These are phyloP conservation scores for Eremochloa ophiuroides DNA, from an alignment of 176 grass and related monocot genomes.

Conservation along the genomic window DNA sequence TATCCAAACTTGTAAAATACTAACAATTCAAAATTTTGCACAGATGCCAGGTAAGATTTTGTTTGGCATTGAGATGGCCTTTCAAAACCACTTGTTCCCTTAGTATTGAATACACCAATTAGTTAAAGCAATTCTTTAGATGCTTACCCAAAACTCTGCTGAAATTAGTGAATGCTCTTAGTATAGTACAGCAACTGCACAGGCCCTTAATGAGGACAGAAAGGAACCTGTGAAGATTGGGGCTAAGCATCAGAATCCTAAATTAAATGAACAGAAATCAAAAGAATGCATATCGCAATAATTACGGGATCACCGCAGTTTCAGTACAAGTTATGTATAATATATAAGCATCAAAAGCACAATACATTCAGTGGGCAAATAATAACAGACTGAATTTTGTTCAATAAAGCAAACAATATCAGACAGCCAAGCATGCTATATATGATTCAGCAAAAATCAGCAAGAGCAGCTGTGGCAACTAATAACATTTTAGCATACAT, in stretches of 20 bases:
- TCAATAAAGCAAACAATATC: not conserved
- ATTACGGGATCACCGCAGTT: not conserved
- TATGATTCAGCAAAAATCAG: not conserved
- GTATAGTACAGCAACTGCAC: not conserved
- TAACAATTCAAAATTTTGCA: not conserved
- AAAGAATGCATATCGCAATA: not conserved
- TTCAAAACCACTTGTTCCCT: not conserved
- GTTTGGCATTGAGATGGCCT: not conserved
- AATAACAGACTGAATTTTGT: not conserved
- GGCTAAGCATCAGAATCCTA: not conserved
- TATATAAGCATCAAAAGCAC: not conserved
- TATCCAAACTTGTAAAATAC: not conserved
- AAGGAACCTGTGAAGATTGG: not conserved
- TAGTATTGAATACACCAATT: not conserved
- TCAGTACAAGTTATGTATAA: not conserved
- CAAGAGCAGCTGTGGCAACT: not conserved
- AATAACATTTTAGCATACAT: slow-evolving; percentile 7
- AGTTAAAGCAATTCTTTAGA: not conserved
- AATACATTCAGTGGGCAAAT: not conserved
- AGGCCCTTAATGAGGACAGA: not conserved
- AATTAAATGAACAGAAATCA: not conserved
- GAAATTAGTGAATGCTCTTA: not conserved
- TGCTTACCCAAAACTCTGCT: not conserved
- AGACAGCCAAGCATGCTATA: not conserved
- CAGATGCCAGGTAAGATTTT: not conserved